Evolutionary conservation across 108 stramenopile species (phyloP).

Genomic region (Aurantiochytrium sp.): DNA sequence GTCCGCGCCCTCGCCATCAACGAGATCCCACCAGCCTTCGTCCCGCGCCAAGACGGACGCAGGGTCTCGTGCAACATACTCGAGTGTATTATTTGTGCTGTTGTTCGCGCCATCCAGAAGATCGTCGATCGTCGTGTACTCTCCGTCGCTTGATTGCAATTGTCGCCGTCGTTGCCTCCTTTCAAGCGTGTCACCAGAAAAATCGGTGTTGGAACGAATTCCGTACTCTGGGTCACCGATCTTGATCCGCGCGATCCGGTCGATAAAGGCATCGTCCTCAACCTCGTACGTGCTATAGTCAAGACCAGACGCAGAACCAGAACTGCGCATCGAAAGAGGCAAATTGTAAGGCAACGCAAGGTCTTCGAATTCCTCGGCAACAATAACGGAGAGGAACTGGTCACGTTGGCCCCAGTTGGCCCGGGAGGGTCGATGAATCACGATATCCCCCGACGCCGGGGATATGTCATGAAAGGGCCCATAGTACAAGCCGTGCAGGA

Average conservation of each 20-base stretch:
- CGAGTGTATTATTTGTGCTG: neutral
- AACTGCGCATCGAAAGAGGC: constrained; percentile 26
- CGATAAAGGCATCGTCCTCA: constrained; percentile 37
- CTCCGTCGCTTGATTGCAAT: no score
- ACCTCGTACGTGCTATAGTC: constrained; percentile 31
- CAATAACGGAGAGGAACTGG: constrained; percentile 53
- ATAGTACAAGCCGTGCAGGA: constrained; percentile 64
- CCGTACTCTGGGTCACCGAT: constrained; percentile 35
- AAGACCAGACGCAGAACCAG: neutral
- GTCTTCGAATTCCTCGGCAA: constrained; percentile 41
- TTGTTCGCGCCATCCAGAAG: neutral
- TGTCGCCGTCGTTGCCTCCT: no score
- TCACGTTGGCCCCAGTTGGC: constrained; percentile 22
- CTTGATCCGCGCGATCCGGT: constrained; percentile 28
- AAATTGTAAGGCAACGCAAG: constrained; percentile 67
- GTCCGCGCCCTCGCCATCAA: constrained; percentile 15
- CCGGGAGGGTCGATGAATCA: constrained; percentile 48
- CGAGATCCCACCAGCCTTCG: constrained; percentile 24
- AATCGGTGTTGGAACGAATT: neutral
- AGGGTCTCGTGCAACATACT: constrained; percentile 8
- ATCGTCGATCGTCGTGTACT: neutral
- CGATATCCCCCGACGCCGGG: constrained; percentile 43
- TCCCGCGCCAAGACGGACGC: neutral
- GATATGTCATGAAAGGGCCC: constrained; percentile 56
- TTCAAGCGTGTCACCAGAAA: neutral